Evolutionary conservation across 139 green algal species (phyloP), one percentile per base, ranked within the genome.

Genomic region (Picochlorum sp.): DNA sequence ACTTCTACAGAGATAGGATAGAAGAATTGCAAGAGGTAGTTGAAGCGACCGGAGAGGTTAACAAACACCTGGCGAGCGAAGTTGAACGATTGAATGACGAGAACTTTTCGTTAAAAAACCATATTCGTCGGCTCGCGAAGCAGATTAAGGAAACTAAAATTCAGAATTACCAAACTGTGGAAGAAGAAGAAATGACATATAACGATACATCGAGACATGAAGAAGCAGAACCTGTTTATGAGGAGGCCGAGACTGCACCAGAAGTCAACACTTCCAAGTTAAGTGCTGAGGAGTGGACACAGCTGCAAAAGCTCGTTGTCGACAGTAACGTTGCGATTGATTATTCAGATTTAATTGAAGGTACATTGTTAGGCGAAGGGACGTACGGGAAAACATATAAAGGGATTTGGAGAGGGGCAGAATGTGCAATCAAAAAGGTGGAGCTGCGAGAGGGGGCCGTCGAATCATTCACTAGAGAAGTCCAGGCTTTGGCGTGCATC

Each of bases 311-410:
- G 12, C 29, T 40, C 4, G 67, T 44, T 9, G 31, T n/a, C 40
- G 49, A 36, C 41, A 55, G 52, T 32, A 35, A 73, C 26, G 69
- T 61, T 61, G 68, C 79, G 32, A 65, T 76, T 1, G 45, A 69
- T 31, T 55, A 68, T 7, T 29, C 24, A 3, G 37, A 79, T 45
- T 64, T 83, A 18, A 36, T 68, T 26, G 18, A 90, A 29, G 81
- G 81, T 0, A 45, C 59, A 2, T 43, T 73, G 13, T 59, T 93
- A 24, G 87, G 87, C 3, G 33, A 81, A 55, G 87, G 86, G 29
- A 69, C 74, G 9, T 94, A 91, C 73, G 86, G 87, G 16, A 72
- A 65, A 8, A 92, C 84, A 3, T 84, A 88, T 71, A 49, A 58
- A 14, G 81, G 67, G 8, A 65, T 30, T 4, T 95, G 85, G 83